Conservation (phyloP, 2,329 filamentous ascomycete genomes). For the Conoideocrella luteorostrata region DNA sequence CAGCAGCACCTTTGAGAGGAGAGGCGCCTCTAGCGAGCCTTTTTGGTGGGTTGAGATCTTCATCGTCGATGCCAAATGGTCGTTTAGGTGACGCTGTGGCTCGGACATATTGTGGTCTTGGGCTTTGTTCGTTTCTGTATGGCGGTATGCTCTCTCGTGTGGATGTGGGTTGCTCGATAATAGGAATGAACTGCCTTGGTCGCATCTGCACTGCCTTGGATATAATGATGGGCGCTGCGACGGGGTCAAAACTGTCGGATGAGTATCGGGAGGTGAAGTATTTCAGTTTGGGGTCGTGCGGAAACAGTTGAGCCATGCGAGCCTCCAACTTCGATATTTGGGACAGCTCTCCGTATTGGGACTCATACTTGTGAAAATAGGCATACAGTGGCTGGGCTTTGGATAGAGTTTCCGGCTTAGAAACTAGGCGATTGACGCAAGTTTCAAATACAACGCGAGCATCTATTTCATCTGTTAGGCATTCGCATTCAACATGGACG, state of each 20-base stretch:
- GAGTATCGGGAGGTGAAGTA: slow-evolving; percentile 74
- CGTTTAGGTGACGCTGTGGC: slow-evolving; percentile 53
- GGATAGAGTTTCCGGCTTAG: slow-evolving; percentile 64
- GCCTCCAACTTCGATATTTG: slow-evolving; percentile 88
- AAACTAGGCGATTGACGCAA: slow-evolving; percentile 73
- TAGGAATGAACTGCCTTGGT: slow-evolving; percentile 50
- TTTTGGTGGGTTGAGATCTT: slow-evolving; percentile 67
- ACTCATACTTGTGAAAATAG: slow-evolving; percentile 94
- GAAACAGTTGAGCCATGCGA: slow-evolving; percentile 90
- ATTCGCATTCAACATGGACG: neutral
- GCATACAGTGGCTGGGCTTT: slow-evolving; percentile 81
- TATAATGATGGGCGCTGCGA: slow-evolving; percentile 72
- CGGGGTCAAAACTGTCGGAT: slow-evolving; percentile 68
- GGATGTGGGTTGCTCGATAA: slow-evolving; percentile 45
- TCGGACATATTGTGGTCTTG: slow-evolving; percentile 41
- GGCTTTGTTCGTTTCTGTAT: slow-evolving; percentile 32
- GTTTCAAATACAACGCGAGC: slow-evolving; percentile 95
- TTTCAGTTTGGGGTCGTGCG: slow-evolving; percentile 70
- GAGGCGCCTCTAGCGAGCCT: slow-evolving; percentile 88
- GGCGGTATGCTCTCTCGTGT: slow-evolving; percentile 38
- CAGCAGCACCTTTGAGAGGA: slow-evolving; percentile 84
- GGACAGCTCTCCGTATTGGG: slow-evolving; percentile 83
- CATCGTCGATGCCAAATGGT: slow-evolving; percentile 61
- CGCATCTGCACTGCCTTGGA: slow-evolving; percentile 74
- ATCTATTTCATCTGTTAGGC: slow-evolving; percentile 46